Base-by-base conservation (phyloP, 1,139 yeast species). In the Scheffersomyces lignicola region DNA sequence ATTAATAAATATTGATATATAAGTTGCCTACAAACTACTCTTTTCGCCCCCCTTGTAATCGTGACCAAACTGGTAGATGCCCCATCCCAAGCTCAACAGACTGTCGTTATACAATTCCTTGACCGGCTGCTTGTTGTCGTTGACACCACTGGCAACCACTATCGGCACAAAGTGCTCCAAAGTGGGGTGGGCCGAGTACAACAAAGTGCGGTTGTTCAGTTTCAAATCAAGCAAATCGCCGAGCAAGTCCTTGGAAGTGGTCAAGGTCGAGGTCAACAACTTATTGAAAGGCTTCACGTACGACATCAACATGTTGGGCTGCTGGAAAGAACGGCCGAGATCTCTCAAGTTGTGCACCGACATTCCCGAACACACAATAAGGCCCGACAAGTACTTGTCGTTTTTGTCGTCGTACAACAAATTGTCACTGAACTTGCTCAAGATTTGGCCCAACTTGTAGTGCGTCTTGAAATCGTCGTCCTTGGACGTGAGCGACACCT, bases 281-380 rank as follows among this genome's bases (percentile, higher is more conserved):
- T 52, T 44, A 45, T 76, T 75, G 57, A 83, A 83, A 24, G 68
- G 67, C 32, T 56, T 50, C 5, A 65, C 73, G 46, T 82, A 82
- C 0, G 81, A 75, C 51, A 71, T 47, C 2, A 60, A 50, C 28
- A 49, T 48, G 3, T 54, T 58, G 2, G 51, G 50, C 17, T 39
- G 36, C 7, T 37, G 29, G 18, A 48, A 39, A 4, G 54, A 43
- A 18, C 28, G 23, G 9, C 73, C 61, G 15, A 78, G 29, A 42
- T 84, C 90, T 26, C 76, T 49, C 32, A 85, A 65, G 48, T 85
- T 85, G 57, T 85, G 95, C 11, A 84, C 94, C 5, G 86, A 67
- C 85, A 83, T 82, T 2, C 95, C 95, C 0, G 90, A 82, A 39
- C 80, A 73, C 4, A 85, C 52, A 4, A 85, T 48, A 56, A 53